Evolutionary conservation across 1,284 basidiomycete genomes (phyloP), one percentile per base, ranked within the genome.

Genomic region (Trichosporon sp.): DNA sequence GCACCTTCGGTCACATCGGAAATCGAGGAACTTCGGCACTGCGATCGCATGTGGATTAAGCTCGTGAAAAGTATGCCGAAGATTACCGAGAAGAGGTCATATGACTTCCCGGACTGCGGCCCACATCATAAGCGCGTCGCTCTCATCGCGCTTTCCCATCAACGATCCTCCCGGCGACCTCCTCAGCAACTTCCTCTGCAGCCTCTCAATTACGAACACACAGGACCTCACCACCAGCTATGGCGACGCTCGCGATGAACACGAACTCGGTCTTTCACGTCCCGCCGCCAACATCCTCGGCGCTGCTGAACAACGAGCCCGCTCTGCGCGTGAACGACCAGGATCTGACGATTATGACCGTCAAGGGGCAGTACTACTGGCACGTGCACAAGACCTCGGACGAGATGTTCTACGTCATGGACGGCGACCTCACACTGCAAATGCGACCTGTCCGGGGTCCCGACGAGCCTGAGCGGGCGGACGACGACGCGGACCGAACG

Each of bases 381-480:
- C 59, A 60, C 40, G 40, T 54, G 16, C 63, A 60, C 33, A 13
- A 16, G 14, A 23, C 52, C 13, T n/a, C 11, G 5, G 59, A 64
- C 54, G 63, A 64, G 56, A 27, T 64, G 40, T 64, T 64, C 56
- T 57, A 58, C 56, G 40, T 64, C 27, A 34, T 64, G 59, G 59
- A 61, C 27, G 59, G 63, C 54, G 63, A 64, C 21, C 54, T 64
- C 13, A 44, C 33, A 2, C 36, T 60, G 29, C 54, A 64, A 31
- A 46, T 56, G 23, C 58, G 56, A 3, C 33, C 56, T 4, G 49
- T 54, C 6, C 49, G 27, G 9, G 8, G 10, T 2, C 16, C 27
- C 2, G 49, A 34, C 46, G 57, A 58, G 44, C 56, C 56, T n/a
- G 32, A 33, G n/a, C 21, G 34, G 14, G 37, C 21, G 27, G 46